These are phyloP conservation scores for Colletotrichum sp. DNA, from an alignment of 2,329 filamentous ascomycete genomes.

Conservation along the genomic window DNA sequence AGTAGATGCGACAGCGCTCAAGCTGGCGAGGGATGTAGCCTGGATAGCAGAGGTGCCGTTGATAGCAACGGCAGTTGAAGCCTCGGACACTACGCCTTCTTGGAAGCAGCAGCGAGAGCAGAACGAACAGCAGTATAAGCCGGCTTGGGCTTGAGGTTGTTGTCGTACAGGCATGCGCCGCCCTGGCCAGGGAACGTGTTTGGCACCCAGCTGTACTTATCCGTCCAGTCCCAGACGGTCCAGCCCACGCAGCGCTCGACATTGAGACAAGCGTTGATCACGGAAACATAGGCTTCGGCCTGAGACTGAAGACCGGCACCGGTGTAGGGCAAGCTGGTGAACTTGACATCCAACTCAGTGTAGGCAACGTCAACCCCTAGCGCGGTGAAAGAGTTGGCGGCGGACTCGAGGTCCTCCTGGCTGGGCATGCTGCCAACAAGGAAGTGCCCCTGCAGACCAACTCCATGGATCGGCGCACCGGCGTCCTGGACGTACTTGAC, in stretches of 20 bases:
- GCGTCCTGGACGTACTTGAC: constrained; percentile 37
- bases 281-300: constrained; percentile 45
- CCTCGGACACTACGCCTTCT: neutral
- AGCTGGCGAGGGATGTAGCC: neutral
- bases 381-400: constrained; percentile 57
- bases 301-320: constrained; percentile 45
- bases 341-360: constrained; percentile 56
- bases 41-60: neutral
- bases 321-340: constrained; percentile 45
- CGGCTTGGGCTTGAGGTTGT: constrained; percentile 40
- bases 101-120: neutral
- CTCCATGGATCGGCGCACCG: constrained; percentile 55
- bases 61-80: neutral
- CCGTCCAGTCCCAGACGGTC: constrained; percentile 42
- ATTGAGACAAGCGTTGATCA: constrained; percentile 35
- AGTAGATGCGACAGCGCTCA: neutral
- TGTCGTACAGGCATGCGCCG: constrained; percentile 41
- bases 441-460: constrained; percentile 58
- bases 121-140: constrained; percentile 35
- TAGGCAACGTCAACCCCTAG: constrained; percentile 52
- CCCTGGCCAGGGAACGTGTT: constrained; percentile 39
- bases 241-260: constrained; percentile 38
- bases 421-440: constrained; percentile 46
- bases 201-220: constrained; percentile 45
- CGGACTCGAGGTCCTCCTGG: constrained; percentile 42